Base-by-base conservation (phyloP, 2,329 filamentous ascomycete species). In the Microcera coccophila region DNA sequence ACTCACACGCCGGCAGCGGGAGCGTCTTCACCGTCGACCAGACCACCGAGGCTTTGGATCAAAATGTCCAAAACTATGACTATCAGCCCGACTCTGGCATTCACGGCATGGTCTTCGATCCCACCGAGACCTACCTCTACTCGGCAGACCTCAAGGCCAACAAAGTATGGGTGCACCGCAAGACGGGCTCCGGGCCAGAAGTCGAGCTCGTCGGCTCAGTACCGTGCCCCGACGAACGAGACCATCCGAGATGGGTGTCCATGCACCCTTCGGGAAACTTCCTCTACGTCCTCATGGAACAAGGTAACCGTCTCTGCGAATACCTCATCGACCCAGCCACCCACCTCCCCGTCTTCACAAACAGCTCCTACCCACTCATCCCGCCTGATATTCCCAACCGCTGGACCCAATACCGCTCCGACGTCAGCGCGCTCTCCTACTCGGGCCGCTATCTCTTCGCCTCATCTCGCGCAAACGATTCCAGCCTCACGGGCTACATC, bases 241-340 rank as follows among this genome's bases (percentile, higher is more conserved):
- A 95, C 64, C 89, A 93, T 63, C 89, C 89, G 14, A 80, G 89
- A 58, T 95, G 89, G 89, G 86, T 94, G 12, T 87, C 87, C 54
- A 84, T 94, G 62, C 86, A 91, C 63, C 84, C 84, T 3, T 78
- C 78, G 1, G 87, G 87, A 16, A 78, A 82, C 44, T 90, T 89
- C 65, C 75, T 95, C 43, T 95, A 94, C 67, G 87, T 79, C 7
- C 74, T 95, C 54, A 94, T 93, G 86, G 89, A 95, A 67, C 84
- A 83, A n/a, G 87, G 88, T 41, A 95, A 95, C 70, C 75, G 84
- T 39, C 69, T 95, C 43, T 88, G 81, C 63, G 85, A 90, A 57
- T 95, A 93, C 66, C 76, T 86, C 52, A 81, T 95, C 65, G 85
- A 93, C 63, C 78, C 82, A 42, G 64, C 72, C 34, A 87, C 85